Base-by-base conservation (phyloP, 2,329 filamentous ascomycete species). In the Colletotrichum higginsianum region DNA sequence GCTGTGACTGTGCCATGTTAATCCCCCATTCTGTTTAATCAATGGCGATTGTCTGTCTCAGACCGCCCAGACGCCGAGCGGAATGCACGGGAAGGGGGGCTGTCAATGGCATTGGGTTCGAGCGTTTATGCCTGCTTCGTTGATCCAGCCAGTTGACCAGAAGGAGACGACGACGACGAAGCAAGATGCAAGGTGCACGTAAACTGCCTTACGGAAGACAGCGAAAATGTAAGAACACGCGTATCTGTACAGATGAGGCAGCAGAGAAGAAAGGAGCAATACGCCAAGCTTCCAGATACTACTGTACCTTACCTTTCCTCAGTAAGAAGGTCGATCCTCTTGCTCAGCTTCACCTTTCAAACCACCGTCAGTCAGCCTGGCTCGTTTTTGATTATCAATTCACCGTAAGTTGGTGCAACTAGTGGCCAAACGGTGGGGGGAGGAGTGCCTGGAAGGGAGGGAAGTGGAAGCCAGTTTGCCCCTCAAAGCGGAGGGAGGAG, bases 311-410 rank as follows among this genome's bases (percentile, higher is more conserved):
- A 2, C 30, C 66, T 21, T 67, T 52, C 4, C 23, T 16, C 49
- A 56, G 18, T 40, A 40, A 40, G 18, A 38, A 46, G 21, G 23
- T 18, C 2, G 15, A 44, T 9, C 12, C 7, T 13, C 50, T 57
- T n/a, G 40, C 44, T 35, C 18, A 55, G 58, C 60, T 30, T 64
- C 40, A 40, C n/a, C 26, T 46, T 21, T 46, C 55, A 57, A 35
- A 52, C 50, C 18, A 30, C 12, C 56, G 44, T 4, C 21, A 16
- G 49, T 23, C n/a, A 56, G 67, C 46, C 40, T 65, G 61, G 53
- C 58, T 64, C 44, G 53, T 35, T 30, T n/a, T 61, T 72, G 71
- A 73, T 73, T 68, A 73, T 68, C 71, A 68, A 73, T 72, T 55
- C 55, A 53, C 57, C 56, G 52, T 61, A 71, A 57, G 50, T 64